These are phyloP conservation scores for Rhinocladiella similis DNA, from an alignment of 2,329 filamentous ascomycete species.

Conservation along the genomic window DNA sequence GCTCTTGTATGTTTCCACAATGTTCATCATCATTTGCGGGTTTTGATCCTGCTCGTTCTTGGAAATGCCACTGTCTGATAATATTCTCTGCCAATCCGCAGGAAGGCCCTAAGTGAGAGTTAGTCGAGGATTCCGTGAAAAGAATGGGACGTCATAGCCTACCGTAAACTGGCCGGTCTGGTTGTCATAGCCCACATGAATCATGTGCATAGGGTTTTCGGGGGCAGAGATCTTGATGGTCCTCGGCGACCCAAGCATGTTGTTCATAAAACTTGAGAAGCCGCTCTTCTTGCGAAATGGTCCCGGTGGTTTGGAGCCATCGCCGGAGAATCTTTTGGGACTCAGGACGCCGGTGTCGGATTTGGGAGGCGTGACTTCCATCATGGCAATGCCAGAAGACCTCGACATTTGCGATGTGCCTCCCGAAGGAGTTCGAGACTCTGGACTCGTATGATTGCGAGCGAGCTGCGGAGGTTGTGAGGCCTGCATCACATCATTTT, in stretches of 20 bases:
- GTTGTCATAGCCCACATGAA: slow-evolving; percentile 96
- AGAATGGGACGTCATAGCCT: slow-evolving; percentile 13
- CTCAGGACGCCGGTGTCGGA: slow-evolving; percentile 61
- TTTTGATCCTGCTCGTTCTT: slow-evolving; percentile 95
- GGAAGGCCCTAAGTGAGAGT: slow-evolving; percentile 70
- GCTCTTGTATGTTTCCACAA: slow-evolving; percentile 96
- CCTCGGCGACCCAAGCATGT: slow-evolving; percentile 78
- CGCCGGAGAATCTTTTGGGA: slow-evolving; percentile 47
- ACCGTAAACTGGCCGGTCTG: slow-evolving; percentile 95
- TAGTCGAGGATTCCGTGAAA: slow-evolving; percentile 2
- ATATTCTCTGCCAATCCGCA: slow-evolving; percentile 94
- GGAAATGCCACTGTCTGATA: slow-evolving; percentile 93
- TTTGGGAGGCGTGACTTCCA: slow-evolving; percentile 50
- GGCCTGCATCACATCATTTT: slow-evolving; percentile 32
- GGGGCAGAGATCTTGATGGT: slow-evolving; percentile 95
- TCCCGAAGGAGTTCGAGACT: slow-evolving; percentile 58
- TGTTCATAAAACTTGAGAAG: slow-evolving; percentile 85
- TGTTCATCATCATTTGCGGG: slow-evolving; percentile 91
- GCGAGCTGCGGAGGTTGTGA: slow-evolving; percentile 47
- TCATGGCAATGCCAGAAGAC: slow-evolving; percentile 46
- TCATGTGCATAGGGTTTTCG: slow-evolving; percentile 96
- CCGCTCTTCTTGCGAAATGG: slow-evolving; percentile 77
- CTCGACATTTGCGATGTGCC: slow-evolving; percentile 61
- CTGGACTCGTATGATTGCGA: slow-evolving; percentile 55
- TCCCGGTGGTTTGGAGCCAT: slow-evolving; percentile 48